Percentiles rank a stretch among this genome's conserved stretches.
These are phyloP conservation scores for Halophytophthora batemanensis DNA, from an alignment of 352 stramenopile genomes.

Conservation along the genomic window DNA sequence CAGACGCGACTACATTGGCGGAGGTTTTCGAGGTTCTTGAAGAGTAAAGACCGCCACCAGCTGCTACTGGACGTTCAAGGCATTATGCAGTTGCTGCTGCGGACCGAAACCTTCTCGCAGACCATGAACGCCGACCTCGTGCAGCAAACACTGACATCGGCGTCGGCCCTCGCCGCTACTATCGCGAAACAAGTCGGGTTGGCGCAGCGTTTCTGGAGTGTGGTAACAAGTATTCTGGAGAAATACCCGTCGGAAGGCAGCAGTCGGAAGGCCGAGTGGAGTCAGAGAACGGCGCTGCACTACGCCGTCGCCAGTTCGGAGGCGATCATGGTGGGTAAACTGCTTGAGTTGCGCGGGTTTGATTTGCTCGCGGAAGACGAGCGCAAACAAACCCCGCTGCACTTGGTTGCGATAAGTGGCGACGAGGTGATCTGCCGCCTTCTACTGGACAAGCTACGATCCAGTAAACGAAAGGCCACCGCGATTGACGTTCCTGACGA, in stretches of 20 bases:
- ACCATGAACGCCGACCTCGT: constrained; percentile 45
- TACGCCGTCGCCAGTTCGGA: constrained; percentile 45
- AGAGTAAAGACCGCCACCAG: constrained; percentile 15
- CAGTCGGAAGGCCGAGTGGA: constrained; percentile 35
- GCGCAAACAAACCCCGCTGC: constrained; percentile 41
- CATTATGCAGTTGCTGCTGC: constrained; percentile 41
- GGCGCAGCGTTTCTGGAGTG: constrained; percentile 41
- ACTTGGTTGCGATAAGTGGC: constrained; percentile 40
- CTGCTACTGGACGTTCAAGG: constrained; percentile 39
- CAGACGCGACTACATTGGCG: constrained; percentile 22
- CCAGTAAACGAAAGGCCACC: constrained; percentile 15
- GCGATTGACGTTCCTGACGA: constrained; percentile 32
- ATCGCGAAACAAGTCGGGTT: constrained; percentile 25
- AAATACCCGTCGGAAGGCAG: constrained; percentile 26
- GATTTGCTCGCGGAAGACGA: constrained; percentile 45
- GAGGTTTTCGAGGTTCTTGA: constrained; percentile 32
- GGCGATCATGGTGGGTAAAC: constrained; percentile 25
- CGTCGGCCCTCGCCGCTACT: constrained; percentile 34
- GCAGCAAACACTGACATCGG: constrained; percentile 35
- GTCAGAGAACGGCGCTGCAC: constrained; percentile 39
- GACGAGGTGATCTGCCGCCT: constrained; percentile 39
- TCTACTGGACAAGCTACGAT: constrained; percentile 26
- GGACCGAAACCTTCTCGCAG: constrained; percentile 19
- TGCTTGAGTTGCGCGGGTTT: constrained; percentile 36
- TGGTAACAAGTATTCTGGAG: constrained; percentile 34